Evolutionary conservation across 495 filamentous ascomycete genomes (phyloP).

Genomic region (Echria macrotheca): DNA sequence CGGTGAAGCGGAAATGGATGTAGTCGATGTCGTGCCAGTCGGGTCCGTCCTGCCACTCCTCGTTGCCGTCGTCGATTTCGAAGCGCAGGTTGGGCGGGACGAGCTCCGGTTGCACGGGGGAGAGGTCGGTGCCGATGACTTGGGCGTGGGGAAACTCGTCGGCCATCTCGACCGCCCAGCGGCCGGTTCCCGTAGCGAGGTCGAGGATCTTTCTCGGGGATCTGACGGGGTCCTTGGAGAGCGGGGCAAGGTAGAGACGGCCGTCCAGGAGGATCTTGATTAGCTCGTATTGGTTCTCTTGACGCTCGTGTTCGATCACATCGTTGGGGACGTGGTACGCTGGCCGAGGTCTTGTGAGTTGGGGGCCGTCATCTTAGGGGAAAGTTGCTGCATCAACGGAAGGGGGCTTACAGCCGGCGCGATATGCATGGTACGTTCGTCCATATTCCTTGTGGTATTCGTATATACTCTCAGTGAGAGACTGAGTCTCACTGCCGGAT

Average conservation of each 20-base stretch:
- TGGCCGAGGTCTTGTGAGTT: background rate
- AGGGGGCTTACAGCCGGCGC: slow-evolving; percentile 23
- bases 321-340: slow-evolving; percentile 18
- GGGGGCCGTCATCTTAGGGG: background rate
- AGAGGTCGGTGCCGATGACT: slow-evolving; percentile 33
- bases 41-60: slow-evolving; percentile 1
- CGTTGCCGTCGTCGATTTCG: slow-evolving; percentile 34
- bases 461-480: slow-evolving; percentile 9
- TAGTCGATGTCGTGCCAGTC: slow-evolving; percentile 9
- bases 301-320: slow-evolving; percentile 14
- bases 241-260: slow-evolving; percentile 11
- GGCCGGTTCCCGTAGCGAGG: slow-evolving; percentile 22
- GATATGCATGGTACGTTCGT: slow-evolving; percentile 46
- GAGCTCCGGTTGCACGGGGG: slow-evolving; percentile 39
- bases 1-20: slow-evolving; percentile 5
- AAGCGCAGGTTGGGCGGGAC: slow-evolving; percentile 31
- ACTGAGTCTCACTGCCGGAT: background rate
- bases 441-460: slow-evolving; percentile 38
- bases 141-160: slow-evolving; percentile 19
- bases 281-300: slow-evolving; percentile 2
- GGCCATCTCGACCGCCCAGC: slow-evolving; percentile 24
- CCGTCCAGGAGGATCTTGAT: slow-evolving; percentile 12
- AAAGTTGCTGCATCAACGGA: too few species aligned
- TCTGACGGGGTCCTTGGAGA: background rate
- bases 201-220: slow-evolving; percentile 18